Base-by-base conservation (phyloP, 306 rosid species). In the Gastrolobium bilobum region DNA sequence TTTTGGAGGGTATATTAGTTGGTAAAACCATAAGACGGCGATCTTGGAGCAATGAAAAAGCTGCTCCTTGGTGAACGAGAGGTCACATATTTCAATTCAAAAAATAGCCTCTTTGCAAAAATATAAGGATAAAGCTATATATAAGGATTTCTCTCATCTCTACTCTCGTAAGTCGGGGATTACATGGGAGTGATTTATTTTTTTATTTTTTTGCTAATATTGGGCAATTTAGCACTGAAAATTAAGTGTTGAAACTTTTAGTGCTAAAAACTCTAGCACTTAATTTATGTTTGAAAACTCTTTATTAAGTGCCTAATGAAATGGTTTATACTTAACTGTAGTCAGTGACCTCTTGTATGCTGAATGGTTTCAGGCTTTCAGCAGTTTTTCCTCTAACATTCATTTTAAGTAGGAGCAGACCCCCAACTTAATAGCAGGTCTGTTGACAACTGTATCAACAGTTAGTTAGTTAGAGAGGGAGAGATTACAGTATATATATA, bases 291-390 rank as follows among this genome's bases (percentile, higher is more conserved):
- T 50, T 63, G 9, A 76, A 76, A 47, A 10, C 51, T 54, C 0
- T 62, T 15, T 20, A 20, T 42, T 54, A 26, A 57, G 44, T 59
- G 46, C 69, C 4, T 43, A 4, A 73, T 31, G 57, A 73, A 40
- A 57, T n/a, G 8, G 31, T 30, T 57, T 39, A 39, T 31, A 46
- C 68, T 26, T 30, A 71, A 29, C 26, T 54, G 14, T 58, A 40
- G 58, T 31, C 44, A 6, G 44, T 46, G 29, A 58, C 46, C 43
- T 43, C 69, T 31, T 74, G 35, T 47, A 31, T 59, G 69, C 47
- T 59, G 58, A 74, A 33, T 44, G 69, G 26, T 74, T 59, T 74
- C 46, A 31, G 58, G 69, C 11, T 74, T 59, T 74, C 46, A 31
- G 58, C 44, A 59, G 47, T 31, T 74, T 61, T 57, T 73, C 68